Percentiles rank a stretch among this genome's conserved stretches.
These are phyloP conservation scores for Bacidia rubella DNA, from an alignment of 495 filamentous ascomycete genomes.

Conservation along the genomic window DNA sequence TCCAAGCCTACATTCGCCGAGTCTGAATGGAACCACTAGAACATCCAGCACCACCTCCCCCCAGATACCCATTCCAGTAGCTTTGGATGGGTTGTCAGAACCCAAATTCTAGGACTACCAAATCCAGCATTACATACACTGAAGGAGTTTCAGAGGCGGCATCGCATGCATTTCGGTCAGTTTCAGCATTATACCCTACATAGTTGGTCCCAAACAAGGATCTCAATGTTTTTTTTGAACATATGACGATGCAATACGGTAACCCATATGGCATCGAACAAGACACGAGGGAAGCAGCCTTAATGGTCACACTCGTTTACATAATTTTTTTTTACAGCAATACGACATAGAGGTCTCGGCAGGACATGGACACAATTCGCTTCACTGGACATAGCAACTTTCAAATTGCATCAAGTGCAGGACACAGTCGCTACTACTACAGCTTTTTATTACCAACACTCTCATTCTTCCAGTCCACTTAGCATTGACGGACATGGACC, in stretches of 20 bases:
- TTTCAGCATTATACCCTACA: constrained; percentile 11
- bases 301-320: constrained; percentile 10
- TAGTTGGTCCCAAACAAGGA: constrained; percentile 1
- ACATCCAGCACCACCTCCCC: constrained; percentile 2
- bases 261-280: background rate
- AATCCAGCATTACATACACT: background rate
- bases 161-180: background rate
- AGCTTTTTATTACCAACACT: background rate
- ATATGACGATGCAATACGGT: background rate
- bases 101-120: background rate
- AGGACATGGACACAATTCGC: too few species aligned
- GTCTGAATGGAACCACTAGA: background rate
- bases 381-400: constrained; percentile 5
- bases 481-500: background rate
- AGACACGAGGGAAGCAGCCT: constrained; percentile 9
- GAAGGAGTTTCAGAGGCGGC: background rate
- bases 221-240: background rate
- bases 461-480: constrained; percentile 3
- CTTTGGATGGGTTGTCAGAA: background rate
- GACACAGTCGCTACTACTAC: constrained; percentile 11
- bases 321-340: background rate
- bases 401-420: constrained; percentile 7
- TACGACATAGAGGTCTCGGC: too few species aligned
- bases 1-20: constrained; percentile 2
- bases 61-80: background rate